Conservation (phyloP, 257 asterid species). For the Phtheirospermum japonicum region DNA sequence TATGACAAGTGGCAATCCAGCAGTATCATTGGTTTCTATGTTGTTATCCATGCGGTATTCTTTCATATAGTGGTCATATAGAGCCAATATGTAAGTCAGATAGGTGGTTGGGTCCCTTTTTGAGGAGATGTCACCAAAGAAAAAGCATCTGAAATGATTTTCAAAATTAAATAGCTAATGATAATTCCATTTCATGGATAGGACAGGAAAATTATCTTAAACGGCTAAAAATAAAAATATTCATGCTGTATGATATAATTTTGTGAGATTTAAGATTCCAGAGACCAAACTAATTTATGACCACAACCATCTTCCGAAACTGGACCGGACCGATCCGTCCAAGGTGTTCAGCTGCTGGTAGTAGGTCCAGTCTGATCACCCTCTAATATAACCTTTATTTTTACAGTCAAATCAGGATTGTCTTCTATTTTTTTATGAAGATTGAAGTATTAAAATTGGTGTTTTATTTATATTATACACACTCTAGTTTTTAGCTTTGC, state of each 20-base stretch:
- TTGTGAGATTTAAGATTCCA: slow-evolving; percentile 5
- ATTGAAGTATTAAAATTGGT: too few relatives aligned
- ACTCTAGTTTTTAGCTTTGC: too few relatives aligned
- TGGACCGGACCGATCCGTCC: too few relatives aligned
- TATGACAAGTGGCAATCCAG: slow-evolving; percentile 69
- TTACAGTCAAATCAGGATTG: too few relatives aligned
- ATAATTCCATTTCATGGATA: slow-evolving; percentile 16
- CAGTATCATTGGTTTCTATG: slow-evolving; percentile 31
- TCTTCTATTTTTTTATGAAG: too few relatives aligned
- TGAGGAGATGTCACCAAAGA: slow-evolving; percentile 89
- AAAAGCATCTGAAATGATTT: slow-evolving; percentile 68
- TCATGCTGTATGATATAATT: slow-evolving; percentile 9
- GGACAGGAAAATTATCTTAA: neutral
- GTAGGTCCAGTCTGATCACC: too few relatives aligned
- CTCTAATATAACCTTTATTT: too few relatives aligned
- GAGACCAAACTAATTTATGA: neutral
- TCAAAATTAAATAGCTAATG: slow-evolving; percentile 15
- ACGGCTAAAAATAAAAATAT: neutral
- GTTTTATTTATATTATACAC: too few relatives aligned
- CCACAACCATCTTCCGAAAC: too few relatives aligned
- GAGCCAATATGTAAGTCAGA: slow-evolving; percentile 51
- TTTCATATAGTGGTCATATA: slow-evolving; percentile 63
- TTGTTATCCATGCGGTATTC: slow-evolving; percentile 31
- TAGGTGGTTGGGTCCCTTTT: slow-evolving; percentile 79
- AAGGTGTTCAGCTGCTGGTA: too few relatives aligned